Evolutionary conservation across 1,284 basidiomycete genomes (phyloP).

Genomic region (Papiliotrema nemorosa): DNA sequence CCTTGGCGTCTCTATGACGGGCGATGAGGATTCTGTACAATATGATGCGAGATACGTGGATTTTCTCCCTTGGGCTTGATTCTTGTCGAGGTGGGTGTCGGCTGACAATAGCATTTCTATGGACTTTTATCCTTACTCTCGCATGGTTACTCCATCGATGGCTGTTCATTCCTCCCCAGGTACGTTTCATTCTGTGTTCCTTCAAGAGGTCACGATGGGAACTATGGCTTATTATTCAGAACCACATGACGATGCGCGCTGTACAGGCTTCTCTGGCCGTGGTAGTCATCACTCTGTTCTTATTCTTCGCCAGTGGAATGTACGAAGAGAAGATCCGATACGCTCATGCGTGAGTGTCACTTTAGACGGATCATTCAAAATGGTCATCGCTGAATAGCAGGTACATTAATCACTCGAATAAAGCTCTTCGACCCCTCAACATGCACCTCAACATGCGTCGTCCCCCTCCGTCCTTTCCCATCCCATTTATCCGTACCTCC

Average conservation of each 20-base stretch:
- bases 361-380: neutral
- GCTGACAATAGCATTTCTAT: conserved; percentile 34
- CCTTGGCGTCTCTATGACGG: neutral
- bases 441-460: conserved; percentile 94
- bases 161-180: conserved; percentile 30
- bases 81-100: neutral
- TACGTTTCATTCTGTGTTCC: conserved; percentile 12
- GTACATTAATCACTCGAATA: conserved; percentile 95
- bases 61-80: neutral
- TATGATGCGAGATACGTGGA: neutral
- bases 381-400: conserved; percentile 51
- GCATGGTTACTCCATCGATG: conserved; percentile 29
- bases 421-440: conserved; percentile 84
- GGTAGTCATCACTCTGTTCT: conserved; percentile 77
- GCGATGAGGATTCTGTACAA: neutral
- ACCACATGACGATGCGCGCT: conserved; percentile 20
- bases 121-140: conserved; percentile 31
- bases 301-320: conserved; percentile 96
- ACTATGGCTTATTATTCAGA: neutral
- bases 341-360: conserved; percentile 73
- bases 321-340: conserved; percentile 95
- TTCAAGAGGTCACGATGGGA: too few species aligned
- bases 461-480: conserved; percentile 57
- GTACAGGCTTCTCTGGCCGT: conserved; percentile 72
- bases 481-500: conserved; percentile 62